Evolutionary conservation across 148 eudicot species (phyloP).

Genomic region (Chenopodium berlandieri): DNA sequence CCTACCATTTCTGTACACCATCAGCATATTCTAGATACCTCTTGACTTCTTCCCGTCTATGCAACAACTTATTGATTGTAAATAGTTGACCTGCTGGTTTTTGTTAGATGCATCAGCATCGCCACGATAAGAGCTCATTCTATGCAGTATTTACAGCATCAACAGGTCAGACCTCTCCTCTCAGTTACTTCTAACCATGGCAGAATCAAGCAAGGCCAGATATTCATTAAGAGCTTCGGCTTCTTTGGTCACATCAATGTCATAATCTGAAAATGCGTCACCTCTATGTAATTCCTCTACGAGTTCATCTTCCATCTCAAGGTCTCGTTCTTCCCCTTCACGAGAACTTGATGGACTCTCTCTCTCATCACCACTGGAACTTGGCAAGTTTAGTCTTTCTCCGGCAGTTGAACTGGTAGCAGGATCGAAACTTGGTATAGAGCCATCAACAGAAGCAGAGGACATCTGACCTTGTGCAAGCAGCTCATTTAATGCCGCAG

Average conservation of each 20-base stretch:
- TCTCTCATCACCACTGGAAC: constrained; percentile 19
- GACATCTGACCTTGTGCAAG: constrained; percentile 23
- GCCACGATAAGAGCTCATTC: not conserved
- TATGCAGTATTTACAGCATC: constrained; percentile 9
- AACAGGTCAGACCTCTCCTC: not conserved
- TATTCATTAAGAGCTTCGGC: constrained; percentile 87
- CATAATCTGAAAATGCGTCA: constrained; percentile 81
- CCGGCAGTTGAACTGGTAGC: constrained; percentile 19
- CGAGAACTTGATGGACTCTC: constrained; percentile 26
- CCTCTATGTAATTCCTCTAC: constrained; percentile 45
- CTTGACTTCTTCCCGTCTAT: not conserved
- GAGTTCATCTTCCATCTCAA: constrained; percentile 78
- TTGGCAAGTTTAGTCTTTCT: constrained; percentile 15
- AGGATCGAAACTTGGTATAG: constrained; percentile 5
- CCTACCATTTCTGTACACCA: not conserved
- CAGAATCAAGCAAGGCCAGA: constrained; percentile 53
- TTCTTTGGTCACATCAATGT: constrained; percentile 86
- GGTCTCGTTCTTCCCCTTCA: constrained; percentile 48
- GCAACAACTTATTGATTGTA: not conserved
- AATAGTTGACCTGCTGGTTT: not conserved
- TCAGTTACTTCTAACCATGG: constrained; percentile 20
- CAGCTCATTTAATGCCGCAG: constrained; percentile 47
- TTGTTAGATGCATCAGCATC: not conserved
- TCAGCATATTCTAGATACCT: not conserved
- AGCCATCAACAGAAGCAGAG: constrained; percentile 21